Base-by-base conservation (phyloP, 2,329 filamentous ascomycete species). In the Sarocladium kiliense region DNA sequence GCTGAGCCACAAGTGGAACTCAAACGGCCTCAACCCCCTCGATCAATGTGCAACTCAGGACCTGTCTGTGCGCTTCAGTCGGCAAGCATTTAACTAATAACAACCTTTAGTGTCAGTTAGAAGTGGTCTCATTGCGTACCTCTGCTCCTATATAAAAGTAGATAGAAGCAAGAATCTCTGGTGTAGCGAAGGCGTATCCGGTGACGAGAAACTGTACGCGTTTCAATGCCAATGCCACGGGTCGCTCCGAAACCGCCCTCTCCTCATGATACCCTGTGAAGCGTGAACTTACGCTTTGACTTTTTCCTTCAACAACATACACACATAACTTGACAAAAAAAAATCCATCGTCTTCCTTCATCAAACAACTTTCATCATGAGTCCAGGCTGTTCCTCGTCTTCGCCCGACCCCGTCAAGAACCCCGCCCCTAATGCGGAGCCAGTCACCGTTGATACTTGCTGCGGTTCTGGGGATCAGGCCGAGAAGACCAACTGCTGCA, bases 371-470 rank as follows among this genome's bases (percentile, higher is more conserved):
- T 16, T 47, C 44, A 47, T n/a, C 44, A 47, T 47, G 44, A 47
- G 44, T 47, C 44, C 44, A 3, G 44, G 44, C 44, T 47, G 44
- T 23, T 47, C 23, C 44, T 47, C 44, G 27, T 26, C 44, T 4
- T 27, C 25, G 18, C 21, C 21, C 3, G 44, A 27, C 7, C 12
- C 44, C 18, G 25, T 14, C n/a, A 11, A 11, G 23, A 27, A 6
- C 16, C 10, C 44, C 3, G 14, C 44, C 4, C 6, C 44, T n/a
- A 18, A 3, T 21, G 12, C 44, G 3, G 23, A 47, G 25, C 44
- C 44, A 7, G 44, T 47, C 23, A 10, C 41, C 19, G 25, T n/a
- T 16, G 44, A n/a, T 30, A 3, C 44, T 14, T 47, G 44, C 44
- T 47, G 44, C 44, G 25, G 44, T 10, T 47, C 44, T 47, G 25